Percentiles rank a stretch among this genome's conserved stretches.
Evolutionary conservation across 352 stramenopile genomes (phyloP).

Genomic region (Globisporangium nodosum): DNA sequence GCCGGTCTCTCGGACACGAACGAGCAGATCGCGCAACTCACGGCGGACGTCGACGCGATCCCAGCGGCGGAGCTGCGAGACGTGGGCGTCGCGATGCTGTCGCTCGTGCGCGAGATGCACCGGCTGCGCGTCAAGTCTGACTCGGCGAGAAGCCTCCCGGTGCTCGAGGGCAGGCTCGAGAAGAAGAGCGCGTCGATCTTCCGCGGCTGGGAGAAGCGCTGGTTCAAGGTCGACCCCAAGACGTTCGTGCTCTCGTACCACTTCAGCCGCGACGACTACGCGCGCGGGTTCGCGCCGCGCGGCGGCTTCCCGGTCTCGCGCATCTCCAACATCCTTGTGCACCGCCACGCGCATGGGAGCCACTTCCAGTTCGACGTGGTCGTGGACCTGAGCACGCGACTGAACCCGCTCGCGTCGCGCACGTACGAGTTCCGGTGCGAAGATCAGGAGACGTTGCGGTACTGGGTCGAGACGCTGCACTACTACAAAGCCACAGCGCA

Average conservation of each 20-base stretch:
- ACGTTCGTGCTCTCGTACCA: slow-evolving; percentile 67
- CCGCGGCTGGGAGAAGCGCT: slow-evolving; percentile 59
- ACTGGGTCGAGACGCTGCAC: slow-evolving; percentile 69
- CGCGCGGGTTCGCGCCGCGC: slow-evolving; percentile 55
- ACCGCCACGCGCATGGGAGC: slow-evolving; percentile 27
- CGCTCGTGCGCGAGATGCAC: slow-evolving; percentile 52
- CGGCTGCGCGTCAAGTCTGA: slow-evolving; percentile 32
- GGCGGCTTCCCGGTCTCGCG: slow-evolving; percentile 51
- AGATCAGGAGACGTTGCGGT: slow-evolving; percentile 42
- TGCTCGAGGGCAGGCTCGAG: slow-evolving; percentile 61
- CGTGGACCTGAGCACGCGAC: slow-evolving; percentile 55
- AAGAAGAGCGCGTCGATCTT: slow-evolving; percentile 79
- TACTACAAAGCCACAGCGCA: slow-evolving; percentile 56
- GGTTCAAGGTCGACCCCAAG: slow-evolving; percentile 63
- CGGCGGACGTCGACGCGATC: slow-evolving; percentile 34
- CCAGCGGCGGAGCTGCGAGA: slow-evolving; percentile 28
- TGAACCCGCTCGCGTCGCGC: slow-evolving; percentile 49
- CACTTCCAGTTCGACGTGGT: slow-evolving; percentile 64
- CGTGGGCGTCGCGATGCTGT: slow-evolving; percentile 43
- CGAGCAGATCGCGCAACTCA: slow-evolving; percentile 31
- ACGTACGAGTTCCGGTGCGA: slow-evolving; percentile 70
- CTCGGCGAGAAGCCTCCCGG: slow-evolving; percentile 27
- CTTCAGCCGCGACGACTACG: slow-evolving; percentile 56
- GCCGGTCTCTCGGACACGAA: slow-evolving; percentile 32
- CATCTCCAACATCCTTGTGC: slow-evolving; percentile 52